These are phyloP conservation scores for Aureobasidium zeae DNA, from an alignment of 2,329 filamentous ascomycete species.

Conservation along the genomic window DNA sequence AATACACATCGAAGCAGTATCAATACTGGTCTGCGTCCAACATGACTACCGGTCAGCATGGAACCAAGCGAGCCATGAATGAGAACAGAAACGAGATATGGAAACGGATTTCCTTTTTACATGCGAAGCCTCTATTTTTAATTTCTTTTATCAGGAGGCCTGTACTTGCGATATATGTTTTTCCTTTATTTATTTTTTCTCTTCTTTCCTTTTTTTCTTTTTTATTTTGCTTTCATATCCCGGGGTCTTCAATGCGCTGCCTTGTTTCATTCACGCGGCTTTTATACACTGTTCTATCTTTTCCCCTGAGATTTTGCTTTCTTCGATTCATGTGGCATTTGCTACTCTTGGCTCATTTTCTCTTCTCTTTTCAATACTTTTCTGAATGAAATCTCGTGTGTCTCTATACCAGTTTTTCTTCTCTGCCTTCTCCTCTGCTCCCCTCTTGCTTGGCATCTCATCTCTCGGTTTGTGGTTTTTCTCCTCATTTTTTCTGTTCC, in stretches of 20 bases:
- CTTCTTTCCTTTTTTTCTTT: neutral
- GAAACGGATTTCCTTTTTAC: slow-evolving; percentile 4
- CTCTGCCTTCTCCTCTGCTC: too few species aligned
- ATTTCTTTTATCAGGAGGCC: neutral
- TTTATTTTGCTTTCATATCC: neutral
- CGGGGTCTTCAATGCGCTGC: neutral
- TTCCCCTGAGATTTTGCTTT: slow-evolving; percentile 3
- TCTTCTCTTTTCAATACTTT: neutral
- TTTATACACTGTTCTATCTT: slow-evolving; percentile 2
- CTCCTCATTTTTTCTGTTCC: too few species aligned
- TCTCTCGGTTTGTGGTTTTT: too few species aligned
- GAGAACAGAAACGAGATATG: slow-evolving; percentile 9
- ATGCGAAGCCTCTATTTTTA: slow-evolving; percentile 7
- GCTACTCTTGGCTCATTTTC: neutral
- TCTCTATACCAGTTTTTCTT: too few species aligned
- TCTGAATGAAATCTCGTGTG: too few species aligned
- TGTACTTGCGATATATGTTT: slow-evolving; percentile 12
- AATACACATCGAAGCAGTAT: slow-evolving; percentile 9
- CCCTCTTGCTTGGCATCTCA: too few species aligned
- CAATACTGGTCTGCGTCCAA: slow-evolving; percentile 8
- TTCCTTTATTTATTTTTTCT: slow-evolving; percentile 1
- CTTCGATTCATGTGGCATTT: slow-evolving; percentile 7
- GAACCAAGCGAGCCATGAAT: slow-evolving; percentile 1
- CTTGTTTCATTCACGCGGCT: neutral
- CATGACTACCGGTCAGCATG: slow-evolving; percentile 2